These are phyloP conservation scores for Haplographium delicatum DNA, from an alignment of 495 filamentous ascomycete species.

Conservation along the genomic window DNA sequence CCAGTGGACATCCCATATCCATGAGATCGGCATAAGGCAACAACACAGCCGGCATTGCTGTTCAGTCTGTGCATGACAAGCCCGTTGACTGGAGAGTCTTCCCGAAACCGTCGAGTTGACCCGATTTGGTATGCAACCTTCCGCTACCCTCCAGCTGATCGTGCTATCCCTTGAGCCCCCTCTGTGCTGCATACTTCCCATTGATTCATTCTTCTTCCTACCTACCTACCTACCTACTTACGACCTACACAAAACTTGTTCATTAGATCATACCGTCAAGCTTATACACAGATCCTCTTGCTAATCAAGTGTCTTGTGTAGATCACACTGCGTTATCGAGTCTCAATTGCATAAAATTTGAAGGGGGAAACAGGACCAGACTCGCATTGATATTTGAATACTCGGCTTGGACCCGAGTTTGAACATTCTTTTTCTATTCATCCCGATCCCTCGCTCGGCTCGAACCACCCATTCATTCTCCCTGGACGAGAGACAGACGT, in stretches of 20 bases:
- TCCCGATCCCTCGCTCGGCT: too few species aligned
- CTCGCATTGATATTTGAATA: constrained; percentile 12
- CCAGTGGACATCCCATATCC: neutral
- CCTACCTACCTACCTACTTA: too few species aligned
- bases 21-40: constrained; percentile 15
- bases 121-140: constrained; percentile 23
- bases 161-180: constrained; percentile 21
- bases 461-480: too few species aligned
- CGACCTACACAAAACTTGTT: too few species aligned
- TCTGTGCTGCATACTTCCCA: too few species aligned
- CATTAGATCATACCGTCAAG: constrained; percentile 15
- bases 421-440: neutral
- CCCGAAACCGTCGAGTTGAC: constrained; percentile 20
- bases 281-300: constrained; percentile 8
- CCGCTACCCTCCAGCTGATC: constrained; percentile 10
- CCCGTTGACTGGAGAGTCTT: constrained; percentile 9
- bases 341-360: neutral
- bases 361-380: constrained; percentile 1
- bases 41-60: constrained; percentile 11
- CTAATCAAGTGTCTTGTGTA: constrained; percentile 6
- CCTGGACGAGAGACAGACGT: too few species aligned
- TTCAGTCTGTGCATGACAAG: constrained; percentile 10
- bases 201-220: constrained; percentile 17
- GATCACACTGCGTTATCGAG: constrained; percentile 4
- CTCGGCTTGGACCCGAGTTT: constrained; percentile 5